Percentiles rank a stretch among this genome's conserved stretches.
phyloP scores from a whole-genome alignment of 805 yeast species.

The Cyberlindnera veronae region DNA sequence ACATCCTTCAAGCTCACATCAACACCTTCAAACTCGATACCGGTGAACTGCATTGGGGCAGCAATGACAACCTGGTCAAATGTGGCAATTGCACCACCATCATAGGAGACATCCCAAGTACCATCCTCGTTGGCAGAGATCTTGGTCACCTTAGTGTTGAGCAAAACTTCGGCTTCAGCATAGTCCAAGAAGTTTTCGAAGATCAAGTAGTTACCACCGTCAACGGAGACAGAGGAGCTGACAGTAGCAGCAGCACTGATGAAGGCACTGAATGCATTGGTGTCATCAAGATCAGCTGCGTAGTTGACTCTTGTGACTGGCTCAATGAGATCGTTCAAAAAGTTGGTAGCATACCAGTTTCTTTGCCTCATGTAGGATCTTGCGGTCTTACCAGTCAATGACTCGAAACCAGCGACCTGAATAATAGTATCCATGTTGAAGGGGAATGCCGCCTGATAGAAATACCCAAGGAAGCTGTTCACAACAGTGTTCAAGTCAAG shows the following conservation, averaged over 20 bases:
- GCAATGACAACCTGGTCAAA: slow-evolving; percentile 46
- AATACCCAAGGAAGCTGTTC: background rate
- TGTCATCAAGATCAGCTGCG: slow-evolving; percentile 36
- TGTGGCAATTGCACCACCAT: slow-evolving; percentile 11
- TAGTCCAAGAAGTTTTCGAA: slow-evolving; percentile 37
- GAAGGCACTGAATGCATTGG: slow-evolving; percentile 41
- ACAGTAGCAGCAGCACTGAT: slow-evolving; percentile 40
- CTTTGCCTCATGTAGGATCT: slow-evolving; percentile 20
- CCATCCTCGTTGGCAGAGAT: slow-evolving; percentile 13
- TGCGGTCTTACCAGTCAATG: slow-evolving; percentile 26
- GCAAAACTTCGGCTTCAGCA: slow-evolving; percentile 31
- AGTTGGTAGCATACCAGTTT: slow-evolving; percentile 26
- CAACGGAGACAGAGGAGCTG: slow-evolving; percentile 32
- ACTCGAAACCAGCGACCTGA: slow-evolving; percentile 24
- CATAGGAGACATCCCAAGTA: slow-evolving; percentile 14
- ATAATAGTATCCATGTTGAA: slow-evolving; percentile 21
- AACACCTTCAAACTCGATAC: slow-evolving; percentile 20
- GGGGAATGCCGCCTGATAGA: slow-evolving; percentile 32
- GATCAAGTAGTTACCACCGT: slow-evolving; percentile 44
- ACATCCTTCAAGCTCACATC: slow-evolving; percentile 20
- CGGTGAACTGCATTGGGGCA: slow-evolving; percentile 36
- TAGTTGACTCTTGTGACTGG: slow-evolving; percentile 43
- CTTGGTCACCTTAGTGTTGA: slow-evolving; percentile 30
- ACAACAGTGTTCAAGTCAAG: slow-evolving; percentile 22
- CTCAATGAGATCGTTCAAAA: slow-evolving; percentile 33